Evolutionary conservation across 768 basidiomycete species (phyloP).

Genomic region (Lepiota venenata): DNA sequence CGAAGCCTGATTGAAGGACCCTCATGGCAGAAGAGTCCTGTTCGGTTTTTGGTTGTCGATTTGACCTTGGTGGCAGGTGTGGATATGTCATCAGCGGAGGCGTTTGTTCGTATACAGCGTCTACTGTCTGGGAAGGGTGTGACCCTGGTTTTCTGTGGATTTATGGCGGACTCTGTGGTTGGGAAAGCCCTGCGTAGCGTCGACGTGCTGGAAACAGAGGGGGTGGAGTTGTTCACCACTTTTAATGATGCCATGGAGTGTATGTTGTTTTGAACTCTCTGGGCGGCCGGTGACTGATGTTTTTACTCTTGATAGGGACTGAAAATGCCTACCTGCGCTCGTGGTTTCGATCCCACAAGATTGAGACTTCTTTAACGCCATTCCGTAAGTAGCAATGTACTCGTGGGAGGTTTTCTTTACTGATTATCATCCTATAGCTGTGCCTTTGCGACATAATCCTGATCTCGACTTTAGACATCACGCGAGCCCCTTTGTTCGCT

Average conservation of each 20-base stretch:
- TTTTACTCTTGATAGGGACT: slow-evolving; percentile 55
- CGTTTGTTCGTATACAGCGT: slow-evolving; percentile 88
- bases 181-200: slow-evolving; percentile 76
- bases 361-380: slow-evolving; percentile 40
- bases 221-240: slow-evolving; percentile 78
- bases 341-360: slow-evolving; percentile 69
- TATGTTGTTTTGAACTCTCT: slow-evolving; percentile 31
- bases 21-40: slow-evolving; percentile 68
- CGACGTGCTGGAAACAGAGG: slow-evolving; percentile 69
- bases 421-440: slow-evolving; percentile 28
- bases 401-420: not conserved
- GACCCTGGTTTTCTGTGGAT: slow-evolving; percentile 86
- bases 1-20: slow-evolving; percentile 69
- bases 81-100: slow-evolving; percentile 94
- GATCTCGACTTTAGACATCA: slow-evolving; percentile 42
- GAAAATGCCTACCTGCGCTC: slow-evolving; percentile 89
- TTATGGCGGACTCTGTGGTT: slow-evolving; percentile 56
- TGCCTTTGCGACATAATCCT: slow-evolving; percentile 56
- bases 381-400: slow-evolving; percentile 33
- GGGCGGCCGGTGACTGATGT: not conserved
- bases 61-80: slow-evolving; percentile 84
- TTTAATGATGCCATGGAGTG: slow-evolving; percentile 94
- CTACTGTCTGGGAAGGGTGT: slow-evolving; percentile 74
- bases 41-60: slow-evolving; percentile 90
- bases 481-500: slow-evolving; percentile 48